Evolutionary conservation across 1,284 basidiomycete species (phyloP).

Genomic region (Fomes fomentarius): DNA sequence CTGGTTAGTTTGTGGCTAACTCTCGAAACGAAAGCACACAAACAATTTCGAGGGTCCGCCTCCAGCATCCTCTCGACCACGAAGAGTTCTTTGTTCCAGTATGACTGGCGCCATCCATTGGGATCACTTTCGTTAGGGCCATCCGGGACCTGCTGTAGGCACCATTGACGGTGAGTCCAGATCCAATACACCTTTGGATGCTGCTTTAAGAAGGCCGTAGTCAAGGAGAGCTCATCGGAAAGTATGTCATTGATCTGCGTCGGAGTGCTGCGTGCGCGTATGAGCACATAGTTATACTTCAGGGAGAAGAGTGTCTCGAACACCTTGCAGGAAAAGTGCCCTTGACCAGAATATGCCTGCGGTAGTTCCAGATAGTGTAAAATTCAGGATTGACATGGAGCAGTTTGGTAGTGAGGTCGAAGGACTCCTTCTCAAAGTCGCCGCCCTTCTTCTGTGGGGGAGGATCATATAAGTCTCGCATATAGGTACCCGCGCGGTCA

Average conservation of each 20-base stretch:
- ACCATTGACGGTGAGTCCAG: constrained; percentile 96
- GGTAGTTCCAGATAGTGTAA: constrained; percentile 94
- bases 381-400: constrained; percentile 87
- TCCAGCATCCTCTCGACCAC: constrained; percentile 91
- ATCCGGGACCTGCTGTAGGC: constrained; percentile 80
- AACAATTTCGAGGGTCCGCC: constrained; percentile 89
- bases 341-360: constrained; percentile 75
- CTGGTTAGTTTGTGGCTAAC: neutral
- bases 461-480: constrained; percentile 10
- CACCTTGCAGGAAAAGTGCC: constrained; percentile 75
- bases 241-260: constrained; percentile 68
- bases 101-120: constrained; percentile 69
- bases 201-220: constrained; percentile 75
- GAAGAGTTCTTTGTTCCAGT: constrained; percentile 84
- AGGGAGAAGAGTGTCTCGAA: neutral
- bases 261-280: constrained; percentile 52
- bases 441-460: constrained; percentile 62
- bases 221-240: constrained; percentile 77
- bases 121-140: constrained; percentile 57
- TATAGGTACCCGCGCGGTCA: constrained; percentile 9
- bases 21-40: constrained; percentile 33
- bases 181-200: constrained; percentile 97
- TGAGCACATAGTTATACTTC: neutral
- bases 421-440: constrained; percentile 71
- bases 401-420: constrained; percentile 75